Evolutionary conservation across 495 filamentous ascomycete species (phyloP).

Genomic region (Amorphotheca resinae): DNA sequence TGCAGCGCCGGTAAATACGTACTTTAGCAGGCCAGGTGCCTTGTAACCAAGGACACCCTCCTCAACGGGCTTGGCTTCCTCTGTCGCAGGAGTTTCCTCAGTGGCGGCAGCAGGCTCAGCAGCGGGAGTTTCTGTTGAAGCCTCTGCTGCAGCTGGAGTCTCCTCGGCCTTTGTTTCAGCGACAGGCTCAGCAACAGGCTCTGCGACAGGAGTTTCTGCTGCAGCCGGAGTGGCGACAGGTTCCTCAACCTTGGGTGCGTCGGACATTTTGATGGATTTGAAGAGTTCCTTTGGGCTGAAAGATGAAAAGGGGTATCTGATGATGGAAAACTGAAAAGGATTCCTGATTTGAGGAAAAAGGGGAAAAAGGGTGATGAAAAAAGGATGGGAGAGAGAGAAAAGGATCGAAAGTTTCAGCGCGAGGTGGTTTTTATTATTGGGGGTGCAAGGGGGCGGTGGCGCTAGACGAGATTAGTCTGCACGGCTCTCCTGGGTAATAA

Average conservation of each 20-base stretch:
- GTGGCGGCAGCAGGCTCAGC: constrained; percentile 33
- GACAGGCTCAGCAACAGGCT: constrained; percentile 27
- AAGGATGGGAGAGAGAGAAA: background rate
- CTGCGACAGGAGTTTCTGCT: constrained; percentile 36
- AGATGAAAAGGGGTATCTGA: background rate
- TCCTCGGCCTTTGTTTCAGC: constrained; percentile 24
- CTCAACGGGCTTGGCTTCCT: constrained; percentile 30
- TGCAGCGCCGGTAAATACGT: too few species aligned
- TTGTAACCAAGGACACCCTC: constrained; percentile 77
- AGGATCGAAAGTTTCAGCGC: constrained; percentile 1
- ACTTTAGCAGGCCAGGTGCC: constrained; percentile 85
- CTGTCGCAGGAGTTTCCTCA: constrained; percentile 23
- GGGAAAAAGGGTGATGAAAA: background rate
- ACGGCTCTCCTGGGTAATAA: too few species aligned
- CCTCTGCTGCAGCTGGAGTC: constrained; percentile 34
- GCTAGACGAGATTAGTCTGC: background rate
- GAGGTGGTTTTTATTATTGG: constrained; percentile 2
- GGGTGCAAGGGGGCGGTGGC: background rate
- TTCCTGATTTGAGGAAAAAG: background rate
- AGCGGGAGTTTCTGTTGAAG: constrained; percentile 19
- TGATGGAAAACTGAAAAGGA: background rate
- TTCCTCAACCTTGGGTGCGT: constrained; percentile 21
- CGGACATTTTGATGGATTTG: constrained; percentile 16
- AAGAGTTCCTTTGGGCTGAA: background rate
- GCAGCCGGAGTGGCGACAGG: constrained; percentile 31